A percentile compares a stretch with the other conserved stretches of the same genome.
Conservation (phyloP, 257 asterid species). For the Nicotiana attenuata region DNA sequence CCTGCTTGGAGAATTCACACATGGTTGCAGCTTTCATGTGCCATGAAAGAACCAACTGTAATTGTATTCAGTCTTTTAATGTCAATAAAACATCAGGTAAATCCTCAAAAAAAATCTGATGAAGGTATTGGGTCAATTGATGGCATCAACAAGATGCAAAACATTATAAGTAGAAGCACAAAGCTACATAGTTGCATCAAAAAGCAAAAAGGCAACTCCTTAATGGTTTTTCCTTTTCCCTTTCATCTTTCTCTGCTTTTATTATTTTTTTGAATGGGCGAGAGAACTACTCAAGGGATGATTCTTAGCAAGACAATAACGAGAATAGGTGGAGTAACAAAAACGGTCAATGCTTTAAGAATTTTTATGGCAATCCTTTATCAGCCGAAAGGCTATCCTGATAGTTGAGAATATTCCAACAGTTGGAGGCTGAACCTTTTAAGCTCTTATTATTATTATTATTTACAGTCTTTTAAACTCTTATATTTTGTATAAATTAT, state of each 20-base stretch:
- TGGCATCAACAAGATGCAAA: no score
- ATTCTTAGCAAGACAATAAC: no score
- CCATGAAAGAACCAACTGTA: conserved; percentile 57
- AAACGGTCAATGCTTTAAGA: no score
- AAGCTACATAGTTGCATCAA: no score
- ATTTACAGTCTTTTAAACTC: neutral
- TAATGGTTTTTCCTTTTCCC: neutral
- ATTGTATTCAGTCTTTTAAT: neutral
- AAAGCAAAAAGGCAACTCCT: neutral
- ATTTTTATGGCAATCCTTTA: no score
- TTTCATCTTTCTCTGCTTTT: neutral
- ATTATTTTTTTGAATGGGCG: neutral
- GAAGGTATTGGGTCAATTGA: no score
- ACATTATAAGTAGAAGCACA: no score
- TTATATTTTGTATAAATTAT: neutral
- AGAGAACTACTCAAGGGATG: neutral
- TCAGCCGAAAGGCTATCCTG: no score
- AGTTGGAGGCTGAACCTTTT: no score
- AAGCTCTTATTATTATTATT: neutral
- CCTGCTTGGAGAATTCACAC: conserved; percentile 97
- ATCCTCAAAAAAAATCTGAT: no score
- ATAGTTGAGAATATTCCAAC: no score
- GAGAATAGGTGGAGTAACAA: no score
- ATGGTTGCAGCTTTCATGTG: conserved; percentile 98
- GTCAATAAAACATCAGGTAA: neutral